These are phyloP conservation scores for Thalassiosira livingstoniorum DNA, from an alignment of 352 stramenopile species.

Conservation along the genomic window DNA sequence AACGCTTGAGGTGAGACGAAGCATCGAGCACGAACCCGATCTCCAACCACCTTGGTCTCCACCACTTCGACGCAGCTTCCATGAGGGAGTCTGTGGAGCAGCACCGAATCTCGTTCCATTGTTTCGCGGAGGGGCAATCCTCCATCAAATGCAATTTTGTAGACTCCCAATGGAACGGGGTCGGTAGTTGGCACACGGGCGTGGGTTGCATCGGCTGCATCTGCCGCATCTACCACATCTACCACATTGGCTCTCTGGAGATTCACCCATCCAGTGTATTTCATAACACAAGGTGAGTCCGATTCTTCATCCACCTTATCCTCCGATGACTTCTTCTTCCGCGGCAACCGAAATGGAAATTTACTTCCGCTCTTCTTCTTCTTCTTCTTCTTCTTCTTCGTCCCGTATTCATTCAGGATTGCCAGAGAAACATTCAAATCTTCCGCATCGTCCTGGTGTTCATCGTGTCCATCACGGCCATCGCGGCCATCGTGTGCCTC, in stretches of 20 bases:
- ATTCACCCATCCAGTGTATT: constrained; percentile 49
- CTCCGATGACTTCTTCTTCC: constrained; percentile 16
- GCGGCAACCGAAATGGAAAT: neutral
- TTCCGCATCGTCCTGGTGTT: no score
- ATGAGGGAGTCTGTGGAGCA: constrained; percentile 44
- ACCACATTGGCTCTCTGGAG: constrained; percentile 37
- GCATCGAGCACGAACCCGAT: constrained; percentile 42
- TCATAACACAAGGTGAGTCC: neutral
- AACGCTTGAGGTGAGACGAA: constrained; percentile 39
- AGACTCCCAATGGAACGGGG: constrained; percentile 52
- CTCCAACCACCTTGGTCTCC: constrained; percentile 43
- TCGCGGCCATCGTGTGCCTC: no score
- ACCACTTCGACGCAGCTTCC: constrained; percentile 50
- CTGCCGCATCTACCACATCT: neutral
- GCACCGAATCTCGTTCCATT: constrained; percentile 41
- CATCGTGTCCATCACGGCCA: no score
- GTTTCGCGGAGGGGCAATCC: constrained; percentile 45
- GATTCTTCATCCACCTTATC: neutral
- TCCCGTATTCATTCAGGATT: no score
- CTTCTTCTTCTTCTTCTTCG: no score
- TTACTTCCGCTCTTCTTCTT: constrained; percentile 24
- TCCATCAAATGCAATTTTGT: constrained; percentile 41
- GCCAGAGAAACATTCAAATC: no score
- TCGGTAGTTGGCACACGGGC: constrained; percentile 28
- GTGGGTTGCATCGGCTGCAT: neutral